Evolutionary conservation across 768 basidiomycete genomes (phyloP), one percentile per base, ranked within the genome.

Genomic region (Gloeostereum incarnatum): DNA sequence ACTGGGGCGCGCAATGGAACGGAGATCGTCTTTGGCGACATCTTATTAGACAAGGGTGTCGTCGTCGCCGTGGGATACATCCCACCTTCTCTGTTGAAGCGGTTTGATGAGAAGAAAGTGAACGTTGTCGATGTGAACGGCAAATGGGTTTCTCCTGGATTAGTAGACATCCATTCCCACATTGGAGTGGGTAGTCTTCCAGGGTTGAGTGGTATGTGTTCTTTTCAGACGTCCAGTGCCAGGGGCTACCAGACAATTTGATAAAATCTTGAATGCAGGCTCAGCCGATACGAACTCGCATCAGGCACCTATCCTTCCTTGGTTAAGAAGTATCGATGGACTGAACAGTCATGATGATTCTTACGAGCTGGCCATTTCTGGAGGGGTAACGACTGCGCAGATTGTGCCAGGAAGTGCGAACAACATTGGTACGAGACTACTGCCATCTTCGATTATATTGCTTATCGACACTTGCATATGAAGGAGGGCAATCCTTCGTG

Each of bases 401-500:
- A 59, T 78, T 6, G 58, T 80, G 1, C 78, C 78, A 2, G 78
- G 76, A 2, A 69, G 64, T 34, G 68, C 60, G 3, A 66, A 78
- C 48, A 73, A 75, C 4, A 77, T 81, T 39, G 73, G 73, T 71
- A 46, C 13, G 43, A 42, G 10, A 31, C 31, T 22, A 38, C 18
- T 7, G 11, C 16, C n/a, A 39, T 8, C 17, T 18, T 1, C 10
- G 8, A 29, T 5, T 1, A 13, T 26, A 17, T 44, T 24, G 24
- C 8, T 9, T 31, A 34, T 20, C 32, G 10, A n/a, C 18, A 20
- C 41, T 17, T 41, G 7, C 4, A 8, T 10, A 45, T 10, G 37
- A 43, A 69, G 85, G 83, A 35, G 88, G 88, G 7, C 87, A 90
- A 52, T 87, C 85, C 0, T 92, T 89, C 51, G 70, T 78, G 35